A percentile compares a stretch with the other conserved stretches of the same genome.
phyloP scores from a whole-genome alignment of 2,329 filamentous ascomycete genomes.

The Aspergillus fumigatus region DNA sequence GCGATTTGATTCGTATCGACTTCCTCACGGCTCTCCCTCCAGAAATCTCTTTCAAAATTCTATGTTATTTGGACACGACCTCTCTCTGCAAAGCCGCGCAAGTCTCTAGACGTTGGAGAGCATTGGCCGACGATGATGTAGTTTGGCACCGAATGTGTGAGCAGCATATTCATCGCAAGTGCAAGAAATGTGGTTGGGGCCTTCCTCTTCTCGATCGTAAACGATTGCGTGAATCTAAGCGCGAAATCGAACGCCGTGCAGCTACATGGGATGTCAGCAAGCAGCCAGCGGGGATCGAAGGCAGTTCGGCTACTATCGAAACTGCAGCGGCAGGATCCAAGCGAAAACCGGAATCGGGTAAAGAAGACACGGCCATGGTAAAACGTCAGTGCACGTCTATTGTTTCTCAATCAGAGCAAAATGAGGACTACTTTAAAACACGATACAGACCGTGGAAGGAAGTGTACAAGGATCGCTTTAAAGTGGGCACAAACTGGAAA shows the following conservation, averaged over 20 bases:
- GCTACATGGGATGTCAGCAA: conserved; percentile 55
- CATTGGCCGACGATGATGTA: conserved; percentile 90
- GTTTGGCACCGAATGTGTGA: conserved; percentile 99
- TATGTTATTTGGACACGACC: conserved; percentile 87
- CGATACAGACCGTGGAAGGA: conserved; percentile 81
- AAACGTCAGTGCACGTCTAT: conserved; percentile 30
- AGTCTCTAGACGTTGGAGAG: conserved; percentile 83
- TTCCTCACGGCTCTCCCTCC: conserved; percentile 83
- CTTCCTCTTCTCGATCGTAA: conserved; percentile 85
- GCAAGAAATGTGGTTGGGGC: conserved; percentile 93
- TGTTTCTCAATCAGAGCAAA: conserved; percentile 24
- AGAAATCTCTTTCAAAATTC: conserved; percentile 88
- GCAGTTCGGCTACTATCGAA: conserved; percentile 1
- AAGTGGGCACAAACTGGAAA: conserved; percentile 96
- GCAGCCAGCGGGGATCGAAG: conserved; percentile 24
- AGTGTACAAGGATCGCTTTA: conserved; percentile 91
- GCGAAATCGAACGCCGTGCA: conserved; percentile 70
- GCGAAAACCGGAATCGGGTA: conserved; percentile 24
- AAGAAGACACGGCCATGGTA: conserved; percentile 24
- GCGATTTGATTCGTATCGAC: conserved; percentile 95
- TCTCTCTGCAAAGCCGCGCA: conserved; percentile 95
- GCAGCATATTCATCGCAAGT: conserved; percentile 91
- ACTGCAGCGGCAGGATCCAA: conserved; percentile 14
- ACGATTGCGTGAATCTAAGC: conserved; percentile 77
- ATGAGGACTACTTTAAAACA: conserved; percentile 48